phyloP scores from a whole-genome alignment of 139 green algal species.

The Edaphochlamys debaryana region DNA sequence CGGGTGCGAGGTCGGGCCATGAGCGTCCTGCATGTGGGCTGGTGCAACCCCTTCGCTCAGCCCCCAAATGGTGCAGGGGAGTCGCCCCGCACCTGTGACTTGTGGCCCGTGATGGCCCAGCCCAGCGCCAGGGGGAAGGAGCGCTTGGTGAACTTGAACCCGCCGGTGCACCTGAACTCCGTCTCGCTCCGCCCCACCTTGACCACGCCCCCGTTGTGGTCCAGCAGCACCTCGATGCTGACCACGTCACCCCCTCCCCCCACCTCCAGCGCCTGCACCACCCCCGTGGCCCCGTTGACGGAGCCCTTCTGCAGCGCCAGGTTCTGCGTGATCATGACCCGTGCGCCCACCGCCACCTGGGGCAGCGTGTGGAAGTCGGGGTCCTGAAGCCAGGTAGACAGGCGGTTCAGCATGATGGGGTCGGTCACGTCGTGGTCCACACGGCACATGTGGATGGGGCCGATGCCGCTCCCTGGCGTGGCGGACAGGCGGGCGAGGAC shows the following conservation, averaged over 20 bases:
- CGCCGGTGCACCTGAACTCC: neutral
- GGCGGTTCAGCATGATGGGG: no score
- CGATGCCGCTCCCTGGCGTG: neutral
- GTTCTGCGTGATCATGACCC: neutral
- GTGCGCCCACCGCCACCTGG: neutral
- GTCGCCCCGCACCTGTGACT: neutral
- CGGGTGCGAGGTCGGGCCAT: no score
- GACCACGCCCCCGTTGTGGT: neutral
- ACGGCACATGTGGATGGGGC: neutral
- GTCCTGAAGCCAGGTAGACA: neutral
- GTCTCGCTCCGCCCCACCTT: neutral
- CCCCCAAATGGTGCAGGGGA: no score
- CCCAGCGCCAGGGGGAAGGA: constrained; percentile 19
- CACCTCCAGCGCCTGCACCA: neutral
- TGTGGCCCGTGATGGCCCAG: constrained; percentile 24
- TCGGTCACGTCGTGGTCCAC: neutral
- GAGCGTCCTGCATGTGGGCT: no score
- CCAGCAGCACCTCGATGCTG: constrained; percentile 5
- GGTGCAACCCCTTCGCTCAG: no score
- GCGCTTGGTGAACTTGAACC: neutral
- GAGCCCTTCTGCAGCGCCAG: neutral
- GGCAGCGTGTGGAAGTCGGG: neutral
- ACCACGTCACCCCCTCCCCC: neutral
- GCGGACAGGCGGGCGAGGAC: neutral
- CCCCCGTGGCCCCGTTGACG: neutral